phyloP scores from a whole-genome alignment of 148 eudicot genomes.

The Mesembryanthemum crystallinum region DNA sequence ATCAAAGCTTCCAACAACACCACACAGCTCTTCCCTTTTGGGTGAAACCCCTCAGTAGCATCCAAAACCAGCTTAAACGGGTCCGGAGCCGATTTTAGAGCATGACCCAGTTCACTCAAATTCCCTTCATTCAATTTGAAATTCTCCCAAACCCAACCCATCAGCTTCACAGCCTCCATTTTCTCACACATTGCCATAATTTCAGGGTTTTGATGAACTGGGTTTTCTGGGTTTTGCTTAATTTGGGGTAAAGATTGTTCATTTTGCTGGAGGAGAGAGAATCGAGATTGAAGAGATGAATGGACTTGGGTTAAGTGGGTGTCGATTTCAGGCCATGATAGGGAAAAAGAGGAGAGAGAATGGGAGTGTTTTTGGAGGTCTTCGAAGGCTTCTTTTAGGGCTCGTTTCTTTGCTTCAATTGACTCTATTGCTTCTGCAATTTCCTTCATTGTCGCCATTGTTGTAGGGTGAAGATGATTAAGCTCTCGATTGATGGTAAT shows the following conservation, averaged over 20 bases:
- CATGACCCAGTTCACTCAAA: slow-evolving; percentile 33
- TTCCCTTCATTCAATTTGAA: neutral
- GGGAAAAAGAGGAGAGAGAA: slow-evolving; percentile 30
- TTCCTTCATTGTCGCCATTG: slow-evolving; percentile 33
- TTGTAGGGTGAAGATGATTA: neutral
- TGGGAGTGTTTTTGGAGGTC: slow-evolving; percentile 41
- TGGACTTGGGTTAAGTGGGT: slow-evolving; percentile 41
- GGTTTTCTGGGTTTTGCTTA: neutral
- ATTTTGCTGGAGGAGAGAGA: slow-evolving; percentile 19
- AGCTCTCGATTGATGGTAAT: too few relatives aligned
- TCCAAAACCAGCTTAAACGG: slow-evolving; percentile 36
- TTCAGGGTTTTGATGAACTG: neutral
- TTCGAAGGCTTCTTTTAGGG: slow-evolving; percentile 42
- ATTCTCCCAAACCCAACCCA: neutral
- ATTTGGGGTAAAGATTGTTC: neutral
- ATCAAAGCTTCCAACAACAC: slow-evolving; percentile 42
- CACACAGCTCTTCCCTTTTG: slow-evolving; percentile 27
- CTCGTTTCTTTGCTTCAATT: slow-evolving; percentile 38
- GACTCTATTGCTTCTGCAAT: slow-evolving; percentile 37
- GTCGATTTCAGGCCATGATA: slow-evolving; percentile 50
- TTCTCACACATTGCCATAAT: slow-evolving; percentile 2
- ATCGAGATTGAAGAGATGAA: slow-evolving; percentile 24
- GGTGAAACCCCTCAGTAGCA: slow-evolving; percentile 36
- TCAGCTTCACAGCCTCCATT: neutral
- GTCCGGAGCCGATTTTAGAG: slow-evolving; percentile 33